Evolutionary conservation across 2,329 filamentous ascomycete genomes (phyloP).

Genomic region (Hypoxylon sp.): DNA sequence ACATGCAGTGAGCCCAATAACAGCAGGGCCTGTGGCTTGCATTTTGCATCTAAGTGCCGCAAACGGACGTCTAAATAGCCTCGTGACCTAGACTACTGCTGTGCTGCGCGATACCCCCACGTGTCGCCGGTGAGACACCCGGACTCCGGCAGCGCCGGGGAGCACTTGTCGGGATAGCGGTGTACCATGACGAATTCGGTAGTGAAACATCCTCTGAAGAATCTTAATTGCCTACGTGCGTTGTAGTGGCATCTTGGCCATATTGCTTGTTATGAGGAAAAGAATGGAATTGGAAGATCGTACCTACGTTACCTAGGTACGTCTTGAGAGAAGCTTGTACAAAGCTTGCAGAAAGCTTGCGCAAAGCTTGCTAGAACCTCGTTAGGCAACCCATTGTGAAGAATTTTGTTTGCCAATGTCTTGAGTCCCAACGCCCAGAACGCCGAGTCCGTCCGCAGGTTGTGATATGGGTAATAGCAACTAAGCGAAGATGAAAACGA

Average conservation of each 20-base stretch:
- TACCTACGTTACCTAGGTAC: neutral
- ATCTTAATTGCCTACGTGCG: slow-evolving; percentile 6
- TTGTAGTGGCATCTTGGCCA: slow-evolving; percentile 17
- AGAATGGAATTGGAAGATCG: neutral
- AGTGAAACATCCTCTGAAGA: slow-evolving; percentile 21
- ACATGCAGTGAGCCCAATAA: slow-evolving; percentile 23
- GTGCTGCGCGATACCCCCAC: slow-evolving; percentile 47
- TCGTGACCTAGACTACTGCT: slow-evolving; percentile 47
- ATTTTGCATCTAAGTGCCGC: slow-evolving; percentile 37
- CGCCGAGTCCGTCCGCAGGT: slow-evolving; percentile 37
- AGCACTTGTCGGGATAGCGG: slow-evolving; percentile 46
- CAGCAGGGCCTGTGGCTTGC: slow-evolving; percentile 34
- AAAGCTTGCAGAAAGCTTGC: slow-evolving; percentile 40
- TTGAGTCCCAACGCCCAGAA: slow-evolving; percentile 40
- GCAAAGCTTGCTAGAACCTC: slow-evolving; percentile 33
- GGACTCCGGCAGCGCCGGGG: slow-evolving; percentile 49
- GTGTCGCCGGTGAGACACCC: slow-evolving; percentile 50
- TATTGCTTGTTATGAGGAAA: slow-evolving; percentile 17
- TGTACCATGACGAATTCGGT: slow-evolving; percentile 39
- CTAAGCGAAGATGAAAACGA: slow-evolving; percentile 41
- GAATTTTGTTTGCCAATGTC: slow-evolving; percentile 40
- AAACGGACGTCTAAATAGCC: slow-evolving; percentile 49
- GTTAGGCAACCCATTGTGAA: neutral
- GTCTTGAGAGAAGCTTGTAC: slow-evolving; percentile 38
- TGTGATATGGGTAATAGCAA: slow-evolving; percentile 4